Conservation (phyloP, 2,329 filamentous ascomycete species). For the Fusarium foetens region DNA sequence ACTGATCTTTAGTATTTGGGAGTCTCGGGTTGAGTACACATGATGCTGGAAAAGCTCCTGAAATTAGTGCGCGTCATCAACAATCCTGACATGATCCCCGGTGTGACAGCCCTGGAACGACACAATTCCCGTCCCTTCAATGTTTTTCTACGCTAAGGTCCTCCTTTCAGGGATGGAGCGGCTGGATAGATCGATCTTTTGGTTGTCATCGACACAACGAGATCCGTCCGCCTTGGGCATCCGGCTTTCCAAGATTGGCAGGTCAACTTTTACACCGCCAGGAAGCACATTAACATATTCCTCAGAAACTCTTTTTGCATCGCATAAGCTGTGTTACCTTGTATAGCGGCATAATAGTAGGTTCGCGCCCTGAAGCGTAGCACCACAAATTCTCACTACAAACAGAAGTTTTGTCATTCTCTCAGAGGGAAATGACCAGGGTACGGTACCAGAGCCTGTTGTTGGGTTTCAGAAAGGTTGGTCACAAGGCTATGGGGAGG, state of each 20-base stretch:
- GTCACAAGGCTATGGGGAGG: rapidly evolving
- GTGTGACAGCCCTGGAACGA: neutral
- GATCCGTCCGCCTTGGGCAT: neutral
- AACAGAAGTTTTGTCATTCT: neutral
- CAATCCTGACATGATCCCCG: neutral
- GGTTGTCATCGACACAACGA: neutral
- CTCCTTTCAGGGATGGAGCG: neutral
- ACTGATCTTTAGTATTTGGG: neutral
- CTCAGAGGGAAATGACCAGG: neutral
- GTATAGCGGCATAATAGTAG: neutral
- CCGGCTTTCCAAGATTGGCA: neutral
- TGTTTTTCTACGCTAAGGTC: neutral
- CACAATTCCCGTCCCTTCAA: neutral
- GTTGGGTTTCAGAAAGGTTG: neutral
- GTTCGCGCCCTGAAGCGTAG: neutral
- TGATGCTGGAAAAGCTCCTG: no score
- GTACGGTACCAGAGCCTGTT: neutral
- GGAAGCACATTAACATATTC: neutral
- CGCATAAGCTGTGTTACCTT: neutral
- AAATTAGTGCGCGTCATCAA: neutral
- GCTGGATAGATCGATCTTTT: slow-evolving; percentile 5
- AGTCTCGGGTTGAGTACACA: no score
- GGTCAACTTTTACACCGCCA: neutral
- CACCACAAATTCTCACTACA: rapidly evolving
- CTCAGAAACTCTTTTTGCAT: neutral